Base-by-base conservation (phyloP, 495 filamentous ascomycete genomes). In the Penicillium coprophilum region DNA sequence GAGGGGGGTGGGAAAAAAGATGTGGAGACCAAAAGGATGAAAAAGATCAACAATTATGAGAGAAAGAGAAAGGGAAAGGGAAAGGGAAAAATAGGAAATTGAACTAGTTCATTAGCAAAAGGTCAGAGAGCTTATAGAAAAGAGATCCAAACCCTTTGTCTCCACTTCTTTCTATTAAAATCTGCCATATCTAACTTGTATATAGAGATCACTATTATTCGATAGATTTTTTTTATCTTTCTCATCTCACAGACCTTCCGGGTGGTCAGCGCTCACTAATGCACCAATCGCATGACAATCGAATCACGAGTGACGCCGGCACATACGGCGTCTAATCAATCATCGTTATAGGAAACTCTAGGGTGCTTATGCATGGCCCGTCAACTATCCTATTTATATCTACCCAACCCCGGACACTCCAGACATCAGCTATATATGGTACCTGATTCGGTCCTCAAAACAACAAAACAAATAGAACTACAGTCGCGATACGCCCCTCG, bases 231-330 rank as follows among this genome's bases (percentile, higher is more conserved):
- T n/a, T n/a, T n/a, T n/a, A n/a, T n/a, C n/a, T n/a, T n/a, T n/a
- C n/a, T n/a, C 24, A 31, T 3, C 46, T 23, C 34, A 43, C 50
- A 52, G 50, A 52, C 50, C 53, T 39, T 31, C 9, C 9, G 46
- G 46, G 41, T 53, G 55, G 55, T 31, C 19, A 13, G 46, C 46
- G 8, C 36, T 36, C 24, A 27, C 28, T 32, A 48, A 47, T 65
- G 59, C 62, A 62, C 62, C 62, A 65, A 65, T 62, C 60, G 62
- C 62, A 65, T 59, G 48, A 43, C 28, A 31, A 55, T 47, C 30
- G 24, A 32, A 58, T 65, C 62, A 65, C 61, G 61, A 43, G 57
- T 55, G 53, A 47, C 17, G 32, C 50, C 30, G 20, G 30, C 21
- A 39, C 34, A 40, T 51, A 13, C 15, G 53, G 57, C 61, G 61